Base-by-base conservation (phyloP, 2,329 filamentous ascomycete genomes). In the Sporothrix protearum region DNA sequence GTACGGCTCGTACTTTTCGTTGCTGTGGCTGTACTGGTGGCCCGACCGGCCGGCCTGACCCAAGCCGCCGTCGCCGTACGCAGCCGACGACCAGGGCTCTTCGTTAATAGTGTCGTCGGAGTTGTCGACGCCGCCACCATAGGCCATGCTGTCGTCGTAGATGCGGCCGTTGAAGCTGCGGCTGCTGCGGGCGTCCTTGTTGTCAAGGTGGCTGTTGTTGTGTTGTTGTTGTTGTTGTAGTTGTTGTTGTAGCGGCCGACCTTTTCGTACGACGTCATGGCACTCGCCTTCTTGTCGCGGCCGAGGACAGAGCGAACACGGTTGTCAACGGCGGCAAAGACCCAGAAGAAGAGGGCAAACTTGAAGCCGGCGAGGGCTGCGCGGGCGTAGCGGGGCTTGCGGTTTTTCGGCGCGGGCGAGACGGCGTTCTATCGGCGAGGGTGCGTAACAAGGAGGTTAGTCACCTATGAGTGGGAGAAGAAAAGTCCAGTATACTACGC, bases 261-360 rank as follows among this genome's bases (percentile, higher is more conserved):
- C 10, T 71, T 47, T 22, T 61, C 36, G 49, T 71, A 71, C n/a
- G 49, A 53, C 9, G 64, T 42, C 19, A 25, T 22, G 12, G 55
- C 55, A 1, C 12, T 22, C 28, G 42, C 49, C 39, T 61, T 61
- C n/a, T 55, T 63, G 25, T 55, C 33, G 1, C 63, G 30, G 6
- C 47, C 55, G 2, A 64, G 3, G 2, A 64, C 5, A 12, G 59
- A 28, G 28, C 63, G 42, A 53, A 49, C 28, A 55, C 61, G 59
- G 19, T 71, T 53, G 42, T 33, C 45, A 16, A 73, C 39, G 33
- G 16, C 47, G 45, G 51, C 42, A 42, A 73, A 68, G 39, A 69
- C 47, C 71, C 68, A 71, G 22, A 73, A 36, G 69, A 71, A 71
- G 3, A 71, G 57, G 42, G 68, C 69, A 22, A 64, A 25, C 68